These are phyloP conservation scores for Paramyrothecium roridum DNA, from an alignment of 2,329 filamentous ascomycete genomes.

Conservation along the genomic window DNA sequence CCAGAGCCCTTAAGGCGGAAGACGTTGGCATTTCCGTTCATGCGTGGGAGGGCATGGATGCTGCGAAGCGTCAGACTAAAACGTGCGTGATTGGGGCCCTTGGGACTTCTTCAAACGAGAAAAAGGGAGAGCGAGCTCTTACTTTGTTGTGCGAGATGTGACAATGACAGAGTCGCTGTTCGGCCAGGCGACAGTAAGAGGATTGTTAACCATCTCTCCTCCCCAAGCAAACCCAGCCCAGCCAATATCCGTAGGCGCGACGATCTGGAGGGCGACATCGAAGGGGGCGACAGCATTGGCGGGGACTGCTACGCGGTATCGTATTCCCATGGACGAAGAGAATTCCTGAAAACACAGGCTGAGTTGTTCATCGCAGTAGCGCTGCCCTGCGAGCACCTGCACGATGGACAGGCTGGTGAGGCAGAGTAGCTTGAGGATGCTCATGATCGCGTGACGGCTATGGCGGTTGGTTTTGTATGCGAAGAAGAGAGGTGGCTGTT, in stretches of 20 bases:
- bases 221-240: constrained; percentile 17
- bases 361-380: constrained; percentile 3
- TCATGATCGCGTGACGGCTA: too few relatives aligned
- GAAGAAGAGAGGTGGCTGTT: too few relatives aligned
- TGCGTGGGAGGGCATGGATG: constrained; percentile 13
- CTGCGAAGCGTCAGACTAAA: neutral
- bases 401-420: neutral
- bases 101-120: neutral
- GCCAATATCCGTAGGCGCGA: constrained; percentile 8
- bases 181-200: constrained; percentile 12
- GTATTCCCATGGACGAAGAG: neutral
- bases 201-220: constrained; percentile 12
- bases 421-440: neutral
- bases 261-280: constrained; percentile 15
- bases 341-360: constrained; percentile 1
- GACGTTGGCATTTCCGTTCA: constrained; percentile 29
- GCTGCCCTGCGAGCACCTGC: too few relatives aligned
- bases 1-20: constrained; percentile 28
- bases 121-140: constrained; percentile 10
- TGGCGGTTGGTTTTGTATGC: too few relatives aligned
- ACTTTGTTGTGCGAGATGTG: constrained; percentile 6
- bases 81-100: too few relatives aligned
- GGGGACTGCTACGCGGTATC: constrained; percentile 11
- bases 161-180: constrained; percentile 3
- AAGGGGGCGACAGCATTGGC: constrained; percentile 5